Base-by-base conservation (phyloP, 192 early-diverging fungal genomes). In the Anaeromyces robustus region DNA sequence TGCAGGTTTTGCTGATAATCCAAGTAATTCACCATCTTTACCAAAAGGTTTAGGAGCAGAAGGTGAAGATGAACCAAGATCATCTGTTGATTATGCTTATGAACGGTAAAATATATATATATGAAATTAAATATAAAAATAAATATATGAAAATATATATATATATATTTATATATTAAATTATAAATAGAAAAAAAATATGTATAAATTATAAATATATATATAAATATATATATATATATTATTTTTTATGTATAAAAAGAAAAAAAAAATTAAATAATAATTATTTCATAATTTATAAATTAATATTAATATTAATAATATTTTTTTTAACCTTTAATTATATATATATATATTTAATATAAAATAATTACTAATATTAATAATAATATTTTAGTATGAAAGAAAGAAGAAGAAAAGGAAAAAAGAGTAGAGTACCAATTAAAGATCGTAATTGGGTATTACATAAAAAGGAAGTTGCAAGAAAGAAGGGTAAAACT, bases 361-460 rank as follows among this genome's bases (percentile, higher is more conserved):
- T 37, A n/a, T 81, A 77, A 30, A 7, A 32, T 77, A 77, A 79
- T 18, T 79, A 43, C 0, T 79, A 32, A n/a, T 32, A 37, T 13
- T 34, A 78, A 29, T 26, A 78, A 82, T 43, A 52, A 68, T 9
- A 39, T 39, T 14, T 39, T 39, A 68, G 52, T 68, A 68, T 68
- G 2, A 68, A 68, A 22, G 18, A 68, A 81, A 81, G 79, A 30
- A n/a, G 32, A 80, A 82, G 43, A 82, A 37, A 39, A 19, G 17
- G 80, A 26, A 32, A 77, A 82, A 30, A 80, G 80, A 68, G 11
- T 77, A 29, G 80, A 32, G 92, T 87, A 80, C 80, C 90, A 19
- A 83, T 91, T 59, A 98, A 97, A 87, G 92, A 95, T 79, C 94
- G 94, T 82, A 88, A 93, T 81, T 99, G 95, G 94, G 90, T 98